Percentiles rank a stretch among this genome's conserved stretches.
Conservation (phyloP, 306 rosid species). For the Pterocarpus santalinus region DNA sequence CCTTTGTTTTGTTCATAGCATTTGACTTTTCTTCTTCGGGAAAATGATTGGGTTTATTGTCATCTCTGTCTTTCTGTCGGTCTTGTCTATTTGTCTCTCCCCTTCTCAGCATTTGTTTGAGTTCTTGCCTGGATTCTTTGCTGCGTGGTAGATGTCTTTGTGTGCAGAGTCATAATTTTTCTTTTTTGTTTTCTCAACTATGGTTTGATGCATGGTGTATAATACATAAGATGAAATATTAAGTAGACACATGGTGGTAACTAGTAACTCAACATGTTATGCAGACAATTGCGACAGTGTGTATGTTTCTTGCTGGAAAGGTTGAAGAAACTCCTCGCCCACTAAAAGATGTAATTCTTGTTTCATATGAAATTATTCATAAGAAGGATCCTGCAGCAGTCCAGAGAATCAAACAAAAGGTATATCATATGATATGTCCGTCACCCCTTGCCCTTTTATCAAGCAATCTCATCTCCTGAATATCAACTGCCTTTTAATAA, state of each 20-base stretch:
- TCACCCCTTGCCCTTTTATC: constrained; percentile 6
- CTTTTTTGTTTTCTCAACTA: not conserved
- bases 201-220: constrained; percentile 14
- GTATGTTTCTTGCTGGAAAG: constrained; percentile 99
- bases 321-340: constrained; percentile 99
- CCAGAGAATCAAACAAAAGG: constrained; percentile 96
- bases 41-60: constrained; percentile 14
- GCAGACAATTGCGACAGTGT: constrained; percentile 96
- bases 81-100: not conserved
- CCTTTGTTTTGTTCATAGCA: constrained; percentile 10
- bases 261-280: constrained; percentile 51
- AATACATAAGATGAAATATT: constrained; percentile 23
- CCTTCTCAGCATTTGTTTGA: constrained; percentile 22
- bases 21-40: constrained; percentile 7
- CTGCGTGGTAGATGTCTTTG: not conserved
- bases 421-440: constrained; percentile 42
- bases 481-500: constrained; percentile 26
- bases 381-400: constrained; percentile 93
- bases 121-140: constrained; percentile 10
- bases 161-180: not conserved
- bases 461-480: constrained; percentile 42
- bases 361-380: constrained; percentile 89
- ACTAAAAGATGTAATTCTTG: constrained; percentile 89
- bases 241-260: constrained; percentile 17
- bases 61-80: not conserved